Conservation (phyloP, 257 asterid genomes). For the Fraxinus americana region DNA sequence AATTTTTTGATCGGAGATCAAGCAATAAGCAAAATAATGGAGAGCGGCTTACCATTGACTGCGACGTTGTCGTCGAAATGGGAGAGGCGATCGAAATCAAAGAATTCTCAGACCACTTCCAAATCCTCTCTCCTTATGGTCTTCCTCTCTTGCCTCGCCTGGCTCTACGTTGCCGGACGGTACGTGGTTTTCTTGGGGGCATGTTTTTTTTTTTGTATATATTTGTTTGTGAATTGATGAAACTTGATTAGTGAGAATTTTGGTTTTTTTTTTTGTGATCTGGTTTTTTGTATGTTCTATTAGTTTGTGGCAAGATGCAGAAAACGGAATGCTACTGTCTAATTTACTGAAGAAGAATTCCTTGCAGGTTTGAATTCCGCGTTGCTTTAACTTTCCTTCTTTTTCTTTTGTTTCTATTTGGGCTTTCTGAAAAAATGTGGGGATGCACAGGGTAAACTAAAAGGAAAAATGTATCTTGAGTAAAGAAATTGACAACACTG, state of each 20-base stretch:
- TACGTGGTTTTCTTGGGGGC: not conserved
- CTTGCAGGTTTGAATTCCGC: slow-evolving; percentile 56
- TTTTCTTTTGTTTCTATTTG: not conserved
- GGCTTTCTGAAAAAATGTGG: not conserved
- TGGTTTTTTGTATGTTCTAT: not conserved
- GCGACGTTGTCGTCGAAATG: slow-evolving; percentile 52
- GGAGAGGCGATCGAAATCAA: slow-evolving; percentile 78
- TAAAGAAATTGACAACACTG: not conserved
- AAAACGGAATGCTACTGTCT: slow-evolving; percentile 59
- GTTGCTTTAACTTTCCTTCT: not conserved
- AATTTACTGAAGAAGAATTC: slow-evolving; percentile 53
- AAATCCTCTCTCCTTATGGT: slow-evolving; percentile 64
- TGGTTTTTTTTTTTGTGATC: slow-evolving; percentile 4
- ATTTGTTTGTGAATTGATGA: not conserved
- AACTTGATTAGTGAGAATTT: not conserved
- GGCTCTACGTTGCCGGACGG: slow-evolving; percentile 96
- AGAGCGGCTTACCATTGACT: slow-evolving; percentile 60
- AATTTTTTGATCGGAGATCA: not conserved
- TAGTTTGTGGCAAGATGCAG: slow-evolving; percentile 97
- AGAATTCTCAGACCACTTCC: slow-evolving; percentile 53
- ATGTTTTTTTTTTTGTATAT: not conserved
- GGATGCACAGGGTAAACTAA: not conserved
- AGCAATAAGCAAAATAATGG: slow-evolving; percentile 40
- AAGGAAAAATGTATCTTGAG: not conserved
- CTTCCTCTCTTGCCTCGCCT: slow-evolving; percentile 80